Base-by-base conservation (phyloP, 192 early-diverging fungal species). In the Gaertneriomyces sp. region DNA sequence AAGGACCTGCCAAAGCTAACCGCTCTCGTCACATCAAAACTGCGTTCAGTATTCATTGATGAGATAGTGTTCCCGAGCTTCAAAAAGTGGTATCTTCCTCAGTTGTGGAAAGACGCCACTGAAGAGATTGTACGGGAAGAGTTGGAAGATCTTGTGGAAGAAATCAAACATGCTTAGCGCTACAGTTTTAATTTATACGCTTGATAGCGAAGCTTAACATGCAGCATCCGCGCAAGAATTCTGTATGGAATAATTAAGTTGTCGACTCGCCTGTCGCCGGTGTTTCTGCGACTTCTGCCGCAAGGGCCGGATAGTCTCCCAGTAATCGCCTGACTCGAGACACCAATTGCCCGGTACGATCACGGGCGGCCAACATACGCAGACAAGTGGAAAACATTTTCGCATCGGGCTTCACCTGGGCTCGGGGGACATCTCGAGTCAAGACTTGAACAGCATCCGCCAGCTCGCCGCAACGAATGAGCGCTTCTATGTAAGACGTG, bases 1-100 rank as follows among this genome's bases (percentile, higher is more conserved):
- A 95, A 98, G 75, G 91, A 95, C 67, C 81, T 98, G 56, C 95
- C 95, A 9, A 96, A 95, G 75, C 79, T 99, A 14, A 91, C 93
- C 0, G 85, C 89, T 53, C 72, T 99, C 7, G 91, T 99, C 49
- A 87, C 82, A 11, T 79, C 83, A 12, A 85, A 86, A 66, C 60
- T 93, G 20, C 75, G 86, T 4, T 75, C 82, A 10, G 76, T 83
- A 8, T 90, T 90, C 74, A 73, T 87, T 39, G 88, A 92, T 46
- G 81, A 81, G 64, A 76, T 91, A 12, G 90, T 93, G 2, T 90
- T 84, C 69, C 91, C 91, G 1, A 86, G 81, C 44, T 89, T 82
- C 69, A 83, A 84, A 19, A 78, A 81, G 61, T 58, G 38, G 7
- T 17, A 40, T 25, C 38, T 70, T 20, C 69, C 69, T 20, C 39